These are phyloP conservation scores for Melanomma pulvis-pyrius DNA, from an alignment of 495 filamentous ascomycete species.

Conservation along the genomic window DNA sequence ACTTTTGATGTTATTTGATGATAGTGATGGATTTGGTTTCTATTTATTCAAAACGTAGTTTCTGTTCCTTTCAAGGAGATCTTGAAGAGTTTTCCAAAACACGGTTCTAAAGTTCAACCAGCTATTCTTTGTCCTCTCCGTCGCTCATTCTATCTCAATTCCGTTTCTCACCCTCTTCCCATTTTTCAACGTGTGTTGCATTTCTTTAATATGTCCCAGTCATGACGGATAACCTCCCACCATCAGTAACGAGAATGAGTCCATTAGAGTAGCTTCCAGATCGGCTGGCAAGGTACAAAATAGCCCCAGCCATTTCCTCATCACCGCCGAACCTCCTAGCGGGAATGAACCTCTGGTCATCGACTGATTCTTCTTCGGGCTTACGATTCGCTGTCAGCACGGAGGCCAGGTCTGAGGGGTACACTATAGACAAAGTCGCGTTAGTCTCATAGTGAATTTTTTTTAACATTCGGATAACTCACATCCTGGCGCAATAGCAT, in stretches of 20 bases:
- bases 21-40: too few relatives aligned
- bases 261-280: constrained; percentile 47
- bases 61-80: too few relatives aligned
- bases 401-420: constrained; percentile 24
- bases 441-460: background rate
- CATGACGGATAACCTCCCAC: constrained; percentile 37
- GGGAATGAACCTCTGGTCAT: constrained; percentile 37
- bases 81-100: too few relatives aligned
- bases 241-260: constrained; percentile 45
- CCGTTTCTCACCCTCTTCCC: too few relatives aligned
- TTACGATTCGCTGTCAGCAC: constrained; percentile 9
- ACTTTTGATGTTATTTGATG: too few relatives aligned
- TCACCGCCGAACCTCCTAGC: constrained; percentile 40
- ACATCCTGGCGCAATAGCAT: constrained; percentile 67
- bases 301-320: constrained; percentile 46
- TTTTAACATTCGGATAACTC: background rate
- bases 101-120: too few relatives aligned
- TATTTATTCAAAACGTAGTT: too few relatives aligned
- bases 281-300: constrained; percentile 44
- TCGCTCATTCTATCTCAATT: too few relatives aligned
- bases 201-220: constrained; percentile 8
- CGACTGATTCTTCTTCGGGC: constrained; percentile 15
- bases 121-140: too few relatives aligned
- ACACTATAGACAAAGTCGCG: background rate
- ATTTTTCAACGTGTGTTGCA: too few relatives aligned